A percentile compares a stretch with the other conserved stretches of the same genome.
phyloP scores from a whole-genome alignment of 2,329 filamentous ascomycete genomes.

The Falciphora oryzae region DNA sequence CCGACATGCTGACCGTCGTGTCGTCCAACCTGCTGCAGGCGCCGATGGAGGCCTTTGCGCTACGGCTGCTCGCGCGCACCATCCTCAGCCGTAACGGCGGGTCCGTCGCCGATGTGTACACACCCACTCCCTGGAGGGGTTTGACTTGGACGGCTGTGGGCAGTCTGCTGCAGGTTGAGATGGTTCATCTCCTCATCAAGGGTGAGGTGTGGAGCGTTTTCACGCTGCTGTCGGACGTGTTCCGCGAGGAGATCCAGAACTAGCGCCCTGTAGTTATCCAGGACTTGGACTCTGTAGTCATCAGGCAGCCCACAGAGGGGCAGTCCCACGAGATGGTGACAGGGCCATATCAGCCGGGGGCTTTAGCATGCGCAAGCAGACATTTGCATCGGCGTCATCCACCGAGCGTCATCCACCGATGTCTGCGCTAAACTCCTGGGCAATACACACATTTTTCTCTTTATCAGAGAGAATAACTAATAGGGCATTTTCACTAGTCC shows the following conservation, averaged over 20 bases:
- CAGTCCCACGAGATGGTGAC: background rate
- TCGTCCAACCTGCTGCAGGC: conserved; percentile 35
- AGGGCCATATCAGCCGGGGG: background rate
- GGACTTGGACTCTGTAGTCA: no score
- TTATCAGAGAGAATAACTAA: background rate
- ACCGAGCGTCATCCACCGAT: background rate
- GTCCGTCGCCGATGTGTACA: conserved; percentile 34
- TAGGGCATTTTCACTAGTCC: background rate
- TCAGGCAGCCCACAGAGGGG: background rate
- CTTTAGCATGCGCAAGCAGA: background rate
- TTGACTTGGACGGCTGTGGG: conserved; percentile 33
- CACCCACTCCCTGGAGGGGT: conserved; percentile 29
- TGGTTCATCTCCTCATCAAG: conserved; percentile 38
- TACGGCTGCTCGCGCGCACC: conserved; percentile 38
- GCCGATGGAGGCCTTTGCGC: conserved; percentile 40
- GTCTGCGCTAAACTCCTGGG: background rate
- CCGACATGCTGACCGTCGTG: conserved; percentile 40
- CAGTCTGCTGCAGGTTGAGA: conserved; percentile 41
- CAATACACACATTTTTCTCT: background rate
- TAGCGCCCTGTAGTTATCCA: background rate
- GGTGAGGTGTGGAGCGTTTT: conserved; percentile 40
- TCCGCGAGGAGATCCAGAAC: conserved; percentile 11
- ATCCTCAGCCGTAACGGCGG: conserved; percentile 29
- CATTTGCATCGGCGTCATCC: background rate
- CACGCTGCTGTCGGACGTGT: conserved; percentile 24